Conservation (phyloP, 169 alveolate genomes). For the Plasmodium gaboni region DNA sequence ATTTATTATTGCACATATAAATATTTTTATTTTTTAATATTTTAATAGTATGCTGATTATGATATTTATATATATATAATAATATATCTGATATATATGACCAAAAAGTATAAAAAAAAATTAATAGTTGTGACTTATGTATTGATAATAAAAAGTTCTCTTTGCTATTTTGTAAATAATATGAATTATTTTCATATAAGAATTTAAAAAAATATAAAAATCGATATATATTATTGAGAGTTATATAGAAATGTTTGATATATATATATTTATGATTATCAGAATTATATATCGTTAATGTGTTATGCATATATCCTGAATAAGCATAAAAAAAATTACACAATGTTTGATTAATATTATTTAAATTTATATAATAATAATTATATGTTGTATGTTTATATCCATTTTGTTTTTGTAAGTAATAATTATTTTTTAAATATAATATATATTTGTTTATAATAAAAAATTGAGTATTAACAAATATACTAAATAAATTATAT, state of each 20-base stretch:
- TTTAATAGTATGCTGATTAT: background rate
- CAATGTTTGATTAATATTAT: conserved; percentile 32
- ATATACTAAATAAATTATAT: conserved; percentile 23
- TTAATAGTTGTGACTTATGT: conserved; percentile 68
- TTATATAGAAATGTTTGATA: conserved; percentile 21
- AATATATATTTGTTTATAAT: conserved; percentile 15
- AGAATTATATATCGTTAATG: background rate
- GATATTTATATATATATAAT: background rate
- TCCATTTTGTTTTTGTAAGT: conserved; percentile 2
- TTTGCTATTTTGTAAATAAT: background rate
- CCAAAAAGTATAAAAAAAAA: conserved; percentile 61
- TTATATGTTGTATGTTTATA: background rate
- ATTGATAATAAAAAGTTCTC: conserved; percentile 21
- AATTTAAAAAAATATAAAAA: conserved; percentile 28
- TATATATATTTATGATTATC: background rate
- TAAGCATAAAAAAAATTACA: conserved; percentile 45
- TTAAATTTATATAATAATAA: background rate
- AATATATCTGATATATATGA: conserved; percentile 15
- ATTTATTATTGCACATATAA: too few species aligned
- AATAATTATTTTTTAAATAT: conserved; percentile 13
- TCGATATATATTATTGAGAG: conserved; percentile 36
- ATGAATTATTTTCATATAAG: conserved; percentile 25
- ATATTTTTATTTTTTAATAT: background rate
- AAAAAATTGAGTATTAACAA: conserved; percentile 17
- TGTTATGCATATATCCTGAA: conserved; percentile 47